Evolutionary conservation across 2,329 filamentous ascomycete genomes (phyloP), one percentile per base, ranked within the genome.

Genomic region (Calonectria ilicicola): DNA sequence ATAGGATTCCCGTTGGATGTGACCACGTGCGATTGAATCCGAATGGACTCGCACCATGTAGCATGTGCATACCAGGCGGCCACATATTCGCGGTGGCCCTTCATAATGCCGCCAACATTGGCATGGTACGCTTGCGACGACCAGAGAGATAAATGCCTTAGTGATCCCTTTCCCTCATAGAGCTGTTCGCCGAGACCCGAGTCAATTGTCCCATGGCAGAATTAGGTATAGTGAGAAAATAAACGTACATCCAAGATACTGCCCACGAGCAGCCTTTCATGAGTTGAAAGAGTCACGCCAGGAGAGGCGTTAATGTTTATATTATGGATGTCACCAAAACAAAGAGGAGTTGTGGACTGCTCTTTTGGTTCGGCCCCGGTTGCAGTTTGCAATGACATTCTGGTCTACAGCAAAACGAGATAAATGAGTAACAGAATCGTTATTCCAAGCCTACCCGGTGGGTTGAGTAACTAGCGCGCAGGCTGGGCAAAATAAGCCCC

Each of bases 221-320:
- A 51, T n/a, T 51, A 26, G 47, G 47, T 26, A 15, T 12, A 26
- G 27, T 44, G 38, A 63, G 58, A 44, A 26, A 42, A 27, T 47
- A 26, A 42, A 44, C 60, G 38, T 47, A 64, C 40, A 64, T 64
- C 60, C 27, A 64, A 44, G 42, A 64, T 44, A 42, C 60, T 64
- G 60, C 60, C 60, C 42, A 64, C 40, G 40, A 64, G 60, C 21
- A 64, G 60, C 60, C 27, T 64, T 64, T 64, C 60, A 23, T 64
- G 60, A 64, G 40, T 26, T 29, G 60, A 64, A 64, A 64, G 60
- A 64, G 60, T 64, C 40, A 64, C 60, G 23, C 60, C 42, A 19
- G 60, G 60, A 47, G 60, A 23, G 23, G 27, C 26, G 35, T 64
- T 64, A 26, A 64, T 64, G 19, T 42, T 47, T 26, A 64, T 29